These are phyloP conservation scores for Rhinocladiella mackenziei DNA, from an alignment of 2,329 filamentous ascomycete genomes.

Conservation along the genomic window DNA sequence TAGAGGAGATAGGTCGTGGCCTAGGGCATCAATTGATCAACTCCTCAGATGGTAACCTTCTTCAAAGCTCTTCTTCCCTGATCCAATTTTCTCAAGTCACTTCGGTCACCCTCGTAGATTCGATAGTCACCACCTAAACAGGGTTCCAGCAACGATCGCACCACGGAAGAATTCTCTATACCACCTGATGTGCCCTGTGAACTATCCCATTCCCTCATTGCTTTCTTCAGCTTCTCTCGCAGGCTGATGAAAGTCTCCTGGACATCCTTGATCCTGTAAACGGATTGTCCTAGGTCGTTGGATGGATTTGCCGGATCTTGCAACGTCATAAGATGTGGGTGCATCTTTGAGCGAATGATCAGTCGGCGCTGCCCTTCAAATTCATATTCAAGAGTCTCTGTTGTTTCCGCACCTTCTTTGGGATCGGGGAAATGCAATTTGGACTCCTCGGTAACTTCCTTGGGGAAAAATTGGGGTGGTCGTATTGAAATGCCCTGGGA, in stretches of 20 bases:
- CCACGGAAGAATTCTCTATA: background rate
- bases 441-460: slow-evolving; percentile 27
- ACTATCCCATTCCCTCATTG: slow-evolving; percentile 21
- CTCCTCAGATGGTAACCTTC: background rate
- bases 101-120: slow-evolving; percentile 24
- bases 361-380: slow-evolving; percentile 12
- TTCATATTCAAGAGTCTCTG: slow-evolving; percentile 13
- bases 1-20: no score
- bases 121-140: slow-evolving; percentile 27
- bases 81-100: slow-evolving; percentile 12
- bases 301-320: slow-evolving; percentile 57
- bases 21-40: background rate
- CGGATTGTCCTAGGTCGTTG: slow-evolving; percentile 53
- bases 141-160: slow-evolving; percentile 18
- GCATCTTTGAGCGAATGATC: slow-evolving; percentile 6
- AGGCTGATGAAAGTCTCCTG: slow-evolving; percentile 40
- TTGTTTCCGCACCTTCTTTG: background rate
- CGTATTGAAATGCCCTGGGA: slow-evolving; percentile 49
- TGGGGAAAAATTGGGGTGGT: slow-evolving; percentile 44
- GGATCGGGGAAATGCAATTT: background rate
- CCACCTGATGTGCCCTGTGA: background rate
- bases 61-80: background rate
- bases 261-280: slow-evolving; percentile 49
- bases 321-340: slow-evolving; percentile 47
- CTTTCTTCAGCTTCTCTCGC: slow-evolving; percentile 15